These are phyloP conservation scores for Sclerotiophoma versabilis DNA, from an alignment of 2,329 filamentous ascomycete genomes.

Conservation along the genomic window DNA sequence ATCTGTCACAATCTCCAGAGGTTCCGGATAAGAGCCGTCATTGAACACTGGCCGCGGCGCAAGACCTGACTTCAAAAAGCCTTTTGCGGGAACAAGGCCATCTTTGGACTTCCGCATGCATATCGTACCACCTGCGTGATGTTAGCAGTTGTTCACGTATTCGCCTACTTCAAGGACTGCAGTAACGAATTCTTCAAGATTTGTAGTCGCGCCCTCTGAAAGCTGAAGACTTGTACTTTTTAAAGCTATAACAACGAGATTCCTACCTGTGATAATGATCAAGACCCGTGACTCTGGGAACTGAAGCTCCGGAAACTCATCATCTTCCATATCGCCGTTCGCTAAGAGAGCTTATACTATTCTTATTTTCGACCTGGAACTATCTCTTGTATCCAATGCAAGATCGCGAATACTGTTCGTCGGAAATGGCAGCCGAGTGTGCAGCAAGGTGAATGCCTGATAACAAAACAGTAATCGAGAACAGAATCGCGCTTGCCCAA, in stretches of 20 bases:
- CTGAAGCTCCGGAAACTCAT: constrained; percentile 37
- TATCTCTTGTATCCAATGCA: constrained; percentile 10
- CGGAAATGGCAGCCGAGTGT: constrained; percentile 1
- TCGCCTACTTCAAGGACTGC: background rate
- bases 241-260: background rate
- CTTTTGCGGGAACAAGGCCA: constrained; percentile 75
- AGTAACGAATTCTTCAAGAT: background rate
- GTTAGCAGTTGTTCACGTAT: background rate
- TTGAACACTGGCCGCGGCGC: constrained; percentile 86
- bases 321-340: constrained; percentile 9
- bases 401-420: background rate
- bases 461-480: background rate
- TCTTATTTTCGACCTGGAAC: constrained; percentile 2
- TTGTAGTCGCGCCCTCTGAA: too few species aligned
- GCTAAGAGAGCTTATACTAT: background rate
- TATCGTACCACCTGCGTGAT: constrained; percentile 70
- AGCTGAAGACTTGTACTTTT: too few species aligned
- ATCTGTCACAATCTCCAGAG: constrained; percentile 64
- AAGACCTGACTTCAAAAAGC: constrained; percentile 84
- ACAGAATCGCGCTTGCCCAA: constrained; percentile 3
- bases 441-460: constrained; percentile 11
- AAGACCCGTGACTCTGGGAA: constrained; percentile 79
- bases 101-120: constrained; percentile 86
- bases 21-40: constrained; percentile 68
- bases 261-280: constrained; percentile 82